A percentile compares a stretch with the other conserved stretches of the same genome.
phyloP scores from a whole-genome alignment of 2,329 filamentous ascomycete species.

The Botrytis pseudocinerea region DNA sequence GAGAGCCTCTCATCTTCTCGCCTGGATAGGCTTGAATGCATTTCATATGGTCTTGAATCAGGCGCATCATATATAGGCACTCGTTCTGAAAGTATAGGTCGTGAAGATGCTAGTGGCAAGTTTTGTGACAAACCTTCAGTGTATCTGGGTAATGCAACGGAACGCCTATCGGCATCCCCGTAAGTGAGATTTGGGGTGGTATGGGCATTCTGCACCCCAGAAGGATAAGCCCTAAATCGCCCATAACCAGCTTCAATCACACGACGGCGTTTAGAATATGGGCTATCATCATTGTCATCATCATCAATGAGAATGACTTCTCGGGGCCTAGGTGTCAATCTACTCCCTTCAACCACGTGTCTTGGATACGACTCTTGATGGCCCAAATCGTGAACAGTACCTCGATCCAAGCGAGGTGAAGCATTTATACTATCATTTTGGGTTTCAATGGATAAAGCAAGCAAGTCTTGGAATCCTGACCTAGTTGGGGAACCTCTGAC shows the following conservation, averaged over 20 bases:
- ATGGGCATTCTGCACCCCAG: constrained; percentile 32
- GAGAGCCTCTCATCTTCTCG: constrained; percentile 24
- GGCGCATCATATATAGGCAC: constrained; percentile 36
- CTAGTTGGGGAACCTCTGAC: constrained; percentile 36
- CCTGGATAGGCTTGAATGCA: constrained; percentile 28
- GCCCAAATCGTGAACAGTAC: constrained; percentile 23
- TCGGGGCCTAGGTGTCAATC: constrained; percentile 32
- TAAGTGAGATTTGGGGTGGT: constrained; percentile 18
- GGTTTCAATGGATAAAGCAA: constrained; percentile 41
- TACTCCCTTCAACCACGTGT: constrained; percentile 29
- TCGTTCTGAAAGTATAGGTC: constrained; percentile 29
- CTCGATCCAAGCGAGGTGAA: constrained; percentile 31
- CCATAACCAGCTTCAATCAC: constrained; percentile 36
- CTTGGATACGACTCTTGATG: constrained; percentile 31
- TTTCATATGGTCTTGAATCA: constrained; percentile 27
- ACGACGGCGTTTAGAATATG: constrained; percentile 38
- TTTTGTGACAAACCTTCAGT: constrained; percentile 37
- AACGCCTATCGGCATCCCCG: constrained; percentile 34
- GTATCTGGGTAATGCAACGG: constrained; percentile 31
- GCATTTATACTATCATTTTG: constrained; percentile 32
- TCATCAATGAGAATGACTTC: constrained; percentile 39
- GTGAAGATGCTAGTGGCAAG: constrained; percentile 27
- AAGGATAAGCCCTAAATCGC: constrained; percentile 34
- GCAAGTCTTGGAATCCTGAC: constrained; percentile 39
- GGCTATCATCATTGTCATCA: constrained; percentile 39